These are phyloP conservation scores for Tremellales sp. DNA, from an alignment of 1,284 basidiomycete species.

Conservation along the genomic window DNA sequence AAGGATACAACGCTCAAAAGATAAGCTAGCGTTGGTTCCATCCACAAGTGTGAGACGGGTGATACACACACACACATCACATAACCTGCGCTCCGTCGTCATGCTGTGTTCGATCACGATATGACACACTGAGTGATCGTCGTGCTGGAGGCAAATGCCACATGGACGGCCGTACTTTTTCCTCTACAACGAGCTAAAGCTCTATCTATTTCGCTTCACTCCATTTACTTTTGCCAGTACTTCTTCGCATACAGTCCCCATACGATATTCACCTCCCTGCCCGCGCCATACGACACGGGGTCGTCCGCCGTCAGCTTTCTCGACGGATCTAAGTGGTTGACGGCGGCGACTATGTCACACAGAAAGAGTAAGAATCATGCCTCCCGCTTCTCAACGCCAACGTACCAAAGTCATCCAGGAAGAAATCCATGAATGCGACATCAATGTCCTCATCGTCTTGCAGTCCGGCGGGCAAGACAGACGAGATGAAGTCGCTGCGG, in stretches of 20 bases:
- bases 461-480: constrained; percentile 37
- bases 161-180: no score
- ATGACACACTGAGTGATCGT: no score
- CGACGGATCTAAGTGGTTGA: constrained; percentile 35
- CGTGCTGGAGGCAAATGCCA: no score
- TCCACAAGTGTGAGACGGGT: no score
- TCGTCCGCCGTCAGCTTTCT: constrained; percentile 22
- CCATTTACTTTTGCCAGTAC: constrained; percentile 22
- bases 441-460: constrained; percentile 36
- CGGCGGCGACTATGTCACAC: constrained; percentile 32
- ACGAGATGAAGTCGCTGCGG: constrained; percentile 40
- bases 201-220: no score
- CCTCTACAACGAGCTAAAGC: no score
- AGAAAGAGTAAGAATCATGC: not conserved
- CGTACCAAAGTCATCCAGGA: constrained; percentile 45
- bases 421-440: constrained; percentile 47
- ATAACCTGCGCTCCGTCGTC: no score
- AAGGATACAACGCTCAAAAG: no score
- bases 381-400: not conserved
- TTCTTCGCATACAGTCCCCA: constrained; percentile 42
- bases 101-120: no score
- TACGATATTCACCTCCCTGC: constrained; percentile 35
- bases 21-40: no score
- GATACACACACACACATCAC: no score
- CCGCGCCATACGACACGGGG: constrained; percentile 41